Evolutionary conservation across 192 early-diverging fungal species (phyloP).

Genomic region (Radiomyces spectabilis): DNA sequence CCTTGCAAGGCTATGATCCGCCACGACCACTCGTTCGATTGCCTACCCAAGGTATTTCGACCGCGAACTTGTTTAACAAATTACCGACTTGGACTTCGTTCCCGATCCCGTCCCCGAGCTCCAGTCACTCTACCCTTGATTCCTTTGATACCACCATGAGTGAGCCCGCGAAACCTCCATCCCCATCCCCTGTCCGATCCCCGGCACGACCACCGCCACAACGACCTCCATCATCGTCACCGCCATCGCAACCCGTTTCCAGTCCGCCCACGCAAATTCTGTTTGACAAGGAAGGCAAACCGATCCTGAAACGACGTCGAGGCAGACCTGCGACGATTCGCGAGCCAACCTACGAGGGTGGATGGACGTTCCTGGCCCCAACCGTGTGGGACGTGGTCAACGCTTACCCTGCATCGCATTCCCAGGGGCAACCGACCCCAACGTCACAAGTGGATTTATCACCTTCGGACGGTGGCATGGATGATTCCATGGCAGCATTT

Average conservation of each 20-base stretch:
- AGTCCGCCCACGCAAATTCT: no score
- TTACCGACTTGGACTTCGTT: neutral
- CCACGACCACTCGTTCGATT: conserved; percentile 8
- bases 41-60: neutral
- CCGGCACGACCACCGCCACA: no score
- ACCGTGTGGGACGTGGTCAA: conserved; percentile 1
- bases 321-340: conserved; percentile 8
- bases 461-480: conserved; percentile 14
- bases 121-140: neutral
- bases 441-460: no score
- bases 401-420: no score
- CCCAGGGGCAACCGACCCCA: no score
- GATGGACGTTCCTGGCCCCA: neutral
- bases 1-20: conserved; percentile 22
- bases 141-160: neutral
- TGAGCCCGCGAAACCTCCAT: neutral
- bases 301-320: conserved; percentile 11
- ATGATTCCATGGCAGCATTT: conserved; percentile 22
- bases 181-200: neutral
- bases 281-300: no score
- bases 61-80: neutral
- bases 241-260: no score
- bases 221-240: no score
- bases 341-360: conserved; percentile 5
- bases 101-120: neutral